A percentile compares a stretch with the other conserved stretches of the same genome.
These are phyloP conservation scores for Termitomyces sp. DNA, from an alignment of 768 basidiomycete genomes.

Conservation along the genomic window DNA sequence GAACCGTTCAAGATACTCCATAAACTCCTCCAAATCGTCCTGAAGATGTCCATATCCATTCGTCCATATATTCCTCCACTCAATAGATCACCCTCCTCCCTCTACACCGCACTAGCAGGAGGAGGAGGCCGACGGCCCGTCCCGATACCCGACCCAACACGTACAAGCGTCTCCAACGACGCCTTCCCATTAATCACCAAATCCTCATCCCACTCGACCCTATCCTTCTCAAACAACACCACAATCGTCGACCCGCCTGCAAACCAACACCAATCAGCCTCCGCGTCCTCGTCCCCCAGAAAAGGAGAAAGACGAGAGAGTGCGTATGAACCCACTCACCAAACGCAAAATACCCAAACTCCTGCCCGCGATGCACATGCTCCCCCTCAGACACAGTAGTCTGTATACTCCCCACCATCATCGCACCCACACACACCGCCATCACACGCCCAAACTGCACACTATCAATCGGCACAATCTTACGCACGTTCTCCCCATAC, in stretches of 20 bases:
- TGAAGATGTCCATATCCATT: too few relatives aligned
- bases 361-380: conserved; percentile 74
- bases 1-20: too few relatives aligned
- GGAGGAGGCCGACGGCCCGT: conserved; percentile 8
- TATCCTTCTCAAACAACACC: conserved; percentile 79
- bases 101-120: too few relatives aligned
- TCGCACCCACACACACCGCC: conserved; percentile 88
- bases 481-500: conserved; percentile 90
- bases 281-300: too few relatives aligned
- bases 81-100: too few relatives aligned
- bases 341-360: conserved; percentile 93
- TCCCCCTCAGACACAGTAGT: conserved; percentile 87
- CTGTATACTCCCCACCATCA: conserved; percentile 92
- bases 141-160: conserved; percentile 85
- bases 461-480: conserved; percentile 89
- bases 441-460: conserved; percentile 88
- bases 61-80: too few relatives aligned
- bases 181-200: conserved; percentile 78
- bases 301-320: too few relatives aligned
- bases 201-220: conserved; percentile 89
- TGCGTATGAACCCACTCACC: background rate
- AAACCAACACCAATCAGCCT: background rate
- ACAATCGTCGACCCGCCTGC: conserved; percentile 91
- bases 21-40: too few relatives aligned
- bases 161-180: conserved; percentile 84